Conservation (phyloP, 306 rosid genomes). For the Acacia crassicarpa region DNA sequence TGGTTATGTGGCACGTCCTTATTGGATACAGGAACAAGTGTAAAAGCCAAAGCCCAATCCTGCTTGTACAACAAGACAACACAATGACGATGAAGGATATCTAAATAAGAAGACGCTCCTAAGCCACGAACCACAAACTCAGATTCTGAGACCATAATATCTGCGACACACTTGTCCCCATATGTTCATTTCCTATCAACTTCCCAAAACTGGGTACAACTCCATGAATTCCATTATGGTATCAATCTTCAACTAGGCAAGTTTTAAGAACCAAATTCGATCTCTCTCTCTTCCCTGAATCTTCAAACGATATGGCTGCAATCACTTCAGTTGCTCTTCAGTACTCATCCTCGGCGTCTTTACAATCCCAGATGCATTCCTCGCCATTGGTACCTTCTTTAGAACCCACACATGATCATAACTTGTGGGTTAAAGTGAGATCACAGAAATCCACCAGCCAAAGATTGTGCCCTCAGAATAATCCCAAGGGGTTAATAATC, state of each 20-base stretch:
- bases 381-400: conserved; percentile 42
- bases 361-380: conserved; percentile 40
- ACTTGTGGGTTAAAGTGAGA: conserved; percentile 43
- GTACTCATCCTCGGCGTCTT: conserved; percentile 53
- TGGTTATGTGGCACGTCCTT: background rate
- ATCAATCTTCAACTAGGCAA: conserved; percentile 9
- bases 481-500: conserved; percentile 55
- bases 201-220: background rate
- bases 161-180: conserved; percentile 24
- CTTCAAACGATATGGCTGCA: conserved; percentile 52
- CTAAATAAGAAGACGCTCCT: conserved; percentile 1
- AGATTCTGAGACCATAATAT: conserved; percentile 62
- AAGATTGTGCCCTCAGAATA: conserved; percentile 31
- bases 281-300: background rate
- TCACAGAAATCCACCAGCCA: conserved; percentile 44
- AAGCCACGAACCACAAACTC: conserved; percentile 67
- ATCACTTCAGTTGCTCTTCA: conserved; percentile 54
- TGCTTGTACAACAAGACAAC: conserved; percentile 23
- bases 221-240: conserved; percentile 21
- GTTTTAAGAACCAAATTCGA: conserved; percentile 19
- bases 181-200: conserved; percentile 22
- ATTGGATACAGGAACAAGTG: background rate
- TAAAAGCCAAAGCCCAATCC: background rate
- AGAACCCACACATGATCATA: conserved; percentile 41
- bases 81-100: conserved; percentile 46